Base-by-base conservation (phyloP, 2,329 filamentous ascomycete genomes). In the Graphiopsis chlorocephala region DNA sequence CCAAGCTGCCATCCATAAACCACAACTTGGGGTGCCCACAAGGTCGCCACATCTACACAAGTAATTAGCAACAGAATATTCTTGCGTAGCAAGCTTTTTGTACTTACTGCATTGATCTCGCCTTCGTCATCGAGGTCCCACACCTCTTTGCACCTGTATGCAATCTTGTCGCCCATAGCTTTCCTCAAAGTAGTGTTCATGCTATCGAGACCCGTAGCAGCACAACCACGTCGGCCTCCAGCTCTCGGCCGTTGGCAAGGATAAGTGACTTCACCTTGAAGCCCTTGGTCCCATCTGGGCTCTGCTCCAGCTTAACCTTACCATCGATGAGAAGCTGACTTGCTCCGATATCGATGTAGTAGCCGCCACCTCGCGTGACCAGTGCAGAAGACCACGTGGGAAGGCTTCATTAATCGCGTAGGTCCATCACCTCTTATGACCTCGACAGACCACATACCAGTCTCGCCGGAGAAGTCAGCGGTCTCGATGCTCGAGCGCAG, bases 281-380 rank as follows among this genome's bases (percentile, higher is more conserved):
- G 25, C 79, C 76, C 1, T 76, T 71, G 15, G 90, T 84, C 12
- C 86, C 84, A 4, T 83, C 82, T 0, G 66, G 68, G 12, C 52
- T 56, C 28, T 56, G 29, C 61, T 85, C 85, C 28, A 90, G 78
- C 68, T 85, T 86, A 73, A 91, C 86, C 71, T 85, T 86, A 0
- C 88, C 87, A 14, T 88, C 84, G 2, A 80, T 79, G 65, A 91
- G 88, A 26, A 90, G 80, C 70, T 85, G 76, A 0, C 84, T 85
- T 0, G 83, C 85, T 0, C 89, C 89, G 1, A 90, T 87, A 66
- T 91, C 86, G 67, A 90, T 88, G 75, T 90, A 90, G 72, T 90
- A 90, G 0, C 88, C 88, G 0, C 89, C 88, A 1, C 58, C 58
- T 28, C 58, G 58, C 17, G 88, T 85, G 67, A 88, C 88, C 88